These are phyloP conservation scores for Penicillium steckii DNA, from an alignment of 495 filamentous ascomycete species.

Conservation along the genomic window DNA sequence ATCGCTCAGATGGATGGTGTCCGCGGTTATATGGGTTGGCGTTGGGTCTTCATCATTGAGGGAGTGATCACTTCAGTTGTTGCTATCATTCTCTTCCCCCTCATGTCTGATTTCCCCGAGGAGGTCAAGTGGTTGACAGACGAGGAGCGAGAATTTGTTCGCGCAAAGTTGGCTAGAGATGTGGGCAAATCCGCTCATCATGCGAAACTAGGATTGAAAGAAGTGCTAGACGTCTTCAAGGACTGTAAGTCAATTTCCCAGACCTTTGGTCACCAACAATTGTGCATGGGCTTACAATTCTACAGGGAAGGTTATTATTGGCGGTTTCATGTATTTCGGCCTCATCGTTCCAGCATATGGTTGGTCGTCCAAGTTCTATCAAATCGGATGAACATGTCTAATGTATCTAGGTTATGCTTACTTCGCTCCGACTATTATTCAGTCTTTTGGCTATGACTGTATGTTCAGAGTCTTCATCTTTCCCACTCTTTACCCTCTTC, in stretches of 20 bases:
- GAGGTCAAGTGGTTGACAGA: constrained; percentile 60
- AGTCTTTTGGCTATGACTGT: constrained; percentile 59
- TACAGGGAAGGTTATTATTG: constrained; percentile 65
- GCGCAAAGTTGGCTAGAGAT: constrained; percentile 71
- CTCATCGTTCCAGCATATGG: constrained; percentile 86
- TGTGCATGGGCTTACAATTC: constrained; percentile 3
- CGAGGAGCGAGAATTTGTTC: constrained; percentile 74
- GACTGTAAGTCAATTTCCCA: constrained; percentile 51
- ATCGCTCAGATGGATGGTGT: constrained; percentile 74
- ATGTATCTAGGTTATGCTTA: constrained; percentile 54
- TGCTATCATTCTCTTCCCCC: constrained; percentile 73
- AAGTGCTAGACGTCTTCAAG: constrained; percentile 71
- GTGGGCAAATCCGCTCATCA: constrained; percentile 73
- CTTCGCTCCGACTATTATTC: constrained; percentile 78
- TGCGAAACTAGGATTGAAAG: constrained; percentile 57
- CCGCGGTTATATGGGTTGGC: constrained; percentile 74
- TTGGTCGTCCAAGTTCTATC: constrained; percentile 25
- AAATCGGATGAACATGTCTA: not conserved
- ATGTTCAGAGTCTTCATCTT: constrained; percentile 10
- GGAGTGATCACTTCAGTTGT: constrained; percentile 71
- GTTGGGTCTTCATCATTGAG: constrained; percentile 78
- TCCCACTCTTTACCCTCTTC: constrained; percentile 5
- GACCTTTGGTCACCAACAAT: not conserved
- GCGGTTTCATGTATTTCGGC: constrained; percentile 81
- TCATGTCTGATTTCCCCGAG: constrained; percentile 74